Evolutionary conservation across 805 yeast species (phyloP).

Genomic region (Sugiyamaella marilandica): DNA sequence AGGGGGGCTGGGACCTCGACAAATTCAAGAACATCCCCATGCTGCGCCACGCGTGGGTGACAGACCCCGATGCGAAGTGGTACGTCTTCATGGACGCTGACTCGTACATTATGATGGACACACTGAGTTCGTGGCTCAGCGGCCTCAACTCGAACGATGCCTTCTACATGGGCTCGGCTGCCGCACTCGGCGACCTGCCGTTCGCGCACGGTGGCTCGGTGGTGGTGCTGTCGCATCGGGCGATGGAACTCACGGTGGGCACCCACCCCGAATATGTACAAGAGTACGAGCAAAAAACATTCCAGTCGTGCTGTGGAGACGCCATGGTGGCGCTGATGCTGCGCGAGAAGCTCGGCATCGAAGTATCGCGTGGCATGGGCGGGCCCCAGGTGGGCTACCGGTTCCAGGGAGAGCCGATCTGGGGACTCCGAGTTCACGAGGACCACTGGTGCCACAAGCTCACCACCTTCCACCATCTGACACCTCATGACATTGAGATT

Average conservation of each 20-base stretch:
- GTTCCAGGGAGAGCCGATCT: conserved; percentile 31
- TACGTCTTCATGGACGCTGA: conserved; percentile 36
- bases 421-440: conserved; percentile 8
- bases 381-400: conserved; percentile 1
- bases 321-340: conserved; percentile 28
- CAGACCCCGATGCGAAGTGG: conserved; percentile 31
- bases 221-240: conserved; percentile 31
- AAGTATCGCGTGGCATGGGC: conserved; percentile 16
- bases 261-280: conserved; percentile 16
- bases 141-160: conserved; percentile 27
- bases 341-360: conserved; percentile 15
- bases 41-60: conserved; percentile 31
- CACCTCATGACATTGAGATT: conserved; percentile 27
- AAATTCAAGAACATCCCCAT: conserved; percentile 36
- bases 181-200: conserved; percentile 16
- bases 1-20: conserved; percentile 34
- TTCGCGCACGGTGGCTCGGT: conserved; percentile 40
- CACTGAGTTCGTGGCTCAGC: conserved; percentile 25
- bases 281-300: conserved; percentile 24
- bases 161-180: conserved; percentile 33
- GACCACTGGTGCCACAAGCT: conserved; percentile 31
- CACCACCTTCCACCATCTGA: conserved; percentile 32
- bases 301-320: conserved; percentile 34
- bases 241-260: conserved; percentile 29
- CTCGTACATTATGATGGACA: conserved; percentile 30